Base-by-base conservation (phyloP, 2,329 filamentous ascomycete genomes). In the Aspergillus sp. region DNA sequence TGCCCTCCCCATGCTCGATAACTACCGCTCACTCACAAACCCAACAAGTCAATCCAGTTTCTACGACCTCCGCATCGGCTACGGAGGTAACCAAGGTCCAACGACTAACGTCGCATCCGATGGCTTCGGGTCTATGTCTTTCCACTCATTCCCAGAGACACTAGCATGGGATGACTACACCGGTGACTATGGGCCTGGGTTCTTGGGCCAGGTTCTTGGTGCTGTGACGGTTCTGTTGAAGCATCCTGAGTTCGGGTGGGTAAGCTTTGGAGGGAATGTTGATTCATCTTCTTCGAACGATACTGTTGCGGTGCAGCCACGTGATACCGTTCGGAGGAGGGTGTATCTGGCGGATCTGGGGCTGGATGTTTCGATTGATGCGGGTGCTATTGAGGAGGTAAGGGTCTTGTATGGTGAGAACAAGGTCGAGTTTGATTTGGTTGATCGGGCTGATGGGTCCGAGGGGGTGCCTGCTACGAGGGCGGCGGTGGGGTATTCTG, bases 151-250 rank as follows among this genome's bases (percentile, higher is more conserved):
- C 67, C 84, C 85, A 0, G 80, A 86, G 38, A 81, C 82, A 0
- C 72, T 87, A 30, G 75, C 74, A 21, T 86, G 85, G 82, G 85
- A 87, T 64, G 79, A 77, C 0, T 84, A 83, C 62, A 82, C 78
- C 8, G 84, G 84, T 1, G 85, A 87, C 67, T 86, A 86, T 58
- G 85, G 85, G 0, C 80, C 79, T 0, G 82, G 80, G 2, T 84
- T 86, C 60, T 59, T 86, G 0, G 85, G 84, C 0, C 70, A 84
- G 48, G 77, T 78, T 0, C 72, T 86, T 0, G 83, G 80, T 0
- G 79, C 82, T 3, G 80, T 78, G 0, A 80, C 80, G 0, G 86
- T 85, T 58, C 72, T 86, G 5, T 78, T 79, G 0, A 64, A 80
- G 0, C 79, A 84, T 58, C 57, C 68, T 0, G 73, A 73, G 1